Evolutionary conservation across 129 eudicot species (phyloP).

Genomic region (Centella asiatica): DNA sequence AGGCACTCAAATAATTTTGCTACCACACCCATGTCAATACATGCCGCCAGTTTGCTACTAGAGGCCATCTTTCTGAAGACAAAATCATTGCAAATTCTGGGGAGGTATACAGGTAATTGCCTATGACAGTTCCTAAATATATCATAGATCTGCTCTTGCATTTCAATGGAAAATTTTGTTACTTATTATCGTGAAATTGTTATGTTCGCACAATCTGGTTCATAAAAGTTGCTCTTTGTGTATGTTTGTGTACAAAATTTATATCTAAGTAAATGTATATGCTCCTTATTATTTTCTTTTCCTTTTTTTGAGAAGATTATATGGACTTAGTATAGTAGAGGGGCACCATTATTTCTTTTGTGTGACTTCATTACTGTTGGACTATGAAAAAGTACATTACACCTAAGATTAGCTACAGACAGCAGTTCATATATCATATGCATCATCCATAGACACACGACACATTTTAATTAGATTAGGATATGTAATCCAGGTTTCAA

Average conservation of each 20-base stretch:
- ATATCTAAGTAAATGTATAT: too few relatives aligned
- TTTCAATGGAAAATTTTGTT: neutral
- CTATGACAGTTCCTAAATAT: slow-evolving; percentile 6
- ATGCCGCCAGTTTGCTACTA: slow-evolving; percentile 72
- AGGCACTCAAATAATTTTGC: slow-evolving; percentile 40
- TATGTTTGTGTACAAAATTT: too few relatives aligned
- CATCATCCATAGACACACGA: neutral
- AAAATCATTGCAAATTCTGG: slow-evolving; percentile 73
- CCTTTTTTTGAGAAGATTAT: too few relatives aligned
- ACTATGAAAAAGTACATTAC: neutral
- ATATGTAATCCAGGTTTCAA: neutral
- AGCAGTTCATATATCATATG: neutral
- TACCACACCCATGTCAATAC: slow-evolving; percentile 51
- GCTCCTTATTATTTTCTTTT: too few relatives aligned
- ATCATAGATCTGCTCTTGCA: neutral
- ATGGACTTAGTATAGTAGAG: neutral
- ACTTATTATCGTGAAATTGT: too few relatives aligned
- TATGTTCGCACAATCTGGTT: too few relatives aligned
- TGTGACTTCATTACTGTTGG: neutral
- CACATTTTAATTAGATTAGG: neutral
- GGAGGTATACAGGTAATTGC: slow-evolving; percentile 66
- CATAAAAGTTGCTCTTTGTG: too few relatives aligned
- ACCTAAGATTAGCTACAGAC: neutral
- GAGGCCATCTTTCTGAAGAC: slow-evolving; percentile 80
- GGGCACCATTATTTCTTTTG: neutral